phyloP scores from a whole-genome alignment of 116 monocot genomes.

The Phalaenopsis hybrid region DNA sequence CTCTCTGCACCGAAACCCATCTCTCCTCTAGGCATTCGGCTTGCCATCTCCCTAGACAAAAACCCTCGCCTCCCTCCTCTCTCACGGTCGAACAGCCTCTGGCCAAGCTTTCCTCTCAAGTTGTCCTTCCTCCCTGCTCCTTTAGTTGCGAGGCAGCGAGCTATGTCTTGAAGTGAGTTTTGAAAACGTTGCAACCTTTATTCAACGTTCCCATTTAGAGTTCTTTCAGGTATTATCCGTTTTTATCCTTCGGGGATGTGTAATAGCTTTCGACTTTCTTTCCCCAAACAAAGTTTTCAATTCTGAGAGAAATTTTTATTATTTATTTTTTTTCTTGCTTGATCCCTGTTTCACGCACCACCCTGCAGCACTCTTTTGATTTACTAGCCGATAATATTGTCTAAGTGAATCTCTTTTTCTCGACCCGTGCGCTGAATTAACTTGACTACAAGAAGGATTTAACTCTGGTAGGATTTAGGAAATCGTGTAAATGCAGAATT shows the following conservation, averaged over 20 bases:
- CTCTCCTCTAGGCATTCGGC: too few relatives aligned
- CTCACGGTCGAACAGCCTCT: too few relatives aligned
- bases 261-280: neutral
- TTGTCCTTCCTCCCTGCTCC: neutral
- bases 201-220: neutral
- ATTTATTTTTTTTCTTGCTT: neutral
- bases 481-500: too few relatives aligned
- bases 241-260: neutral
- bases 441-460: neutral
- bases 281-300: neutral
- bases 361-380: neutral
- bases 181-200: neutral
- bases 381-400: neutral
- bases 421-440: neutral
- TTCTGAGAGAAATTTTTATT: neutral
- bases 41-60: too few relatives aligned
- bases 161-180: neutral
- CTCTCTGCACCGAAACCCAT: too few relatives aligned
- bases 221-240: neutral
- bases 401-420: neutral
- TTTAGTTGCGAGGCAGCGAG: neutral
- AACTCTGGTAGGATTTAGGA: too few relatives aligned
- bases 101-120: neutral
- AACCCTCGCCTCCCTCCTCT: too few relatives aligned
- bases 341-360: neutral